Conservation (phyloP, 2,329 filamentous ascomycete genomes). For the Mollisiaceae sp. region DNA sequence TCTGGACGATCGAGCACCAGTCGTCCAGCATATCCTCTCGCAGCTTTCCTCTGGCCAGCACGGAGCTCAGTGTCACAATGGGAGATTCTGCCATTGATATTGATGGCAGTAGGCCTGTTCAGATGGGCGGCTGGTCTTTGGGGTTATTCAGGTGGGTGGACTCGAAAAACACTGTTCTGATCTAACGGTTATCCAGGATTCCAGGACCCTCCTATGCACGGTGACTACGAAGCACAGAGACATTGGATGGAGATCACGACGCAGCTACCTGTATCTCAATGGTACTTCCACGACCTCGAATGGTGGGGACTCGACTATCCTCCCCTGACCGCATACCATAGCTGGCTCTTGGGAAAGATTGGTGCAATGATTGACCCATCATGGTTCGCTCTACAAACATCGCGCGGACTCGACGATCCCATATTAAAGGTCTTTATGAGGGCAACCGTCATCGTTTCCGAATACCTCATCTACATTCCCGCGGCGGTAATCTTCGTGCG, state of each 20-base stretch:
- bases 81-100: slow-evolving; percentile 83
- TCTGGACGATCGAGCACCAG: slow-evolving; percentile 30
- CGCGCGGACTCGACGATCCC: slow-evolving; percentile 79
- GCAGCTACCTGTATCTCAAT: slow-evolving; percentile 86
- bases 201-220: slow-evolving; percentile 84
- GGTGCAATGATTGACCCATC: slow-evolving; percentile 77
- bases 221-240: slow-evolving; percentile 96
- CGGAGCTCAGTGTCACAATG: slow-evolving; percentile 86
- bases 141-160: slow-evolving; percentile 83
- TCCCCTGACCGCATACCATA: slow-evolving; percentile 96
- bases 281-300: slow-evolving; percentile 96
- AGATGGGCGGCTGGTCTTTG: slow-evolving; percentile 91
- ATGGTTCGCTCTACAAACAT: slow-evolving; percentile 88
- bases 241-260: slow-evolving; percentile 99
- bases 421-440: slow-evolving; percentile 94
- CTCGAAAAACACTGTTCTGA: background rate
- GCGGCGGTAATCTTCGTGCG: slow-evolving; percentile 85
- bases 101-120: slow-evolving; percentile 91
- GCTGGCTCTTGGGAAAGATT: slow-evolving; percentile 90
- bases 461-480: slow-evolving; percentile 89
- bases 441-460: slow-evolving; percentile 85
- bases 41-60: slow-evolving; percentile 93
- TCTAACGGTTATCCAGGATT: slow-evolving; percentile 60
- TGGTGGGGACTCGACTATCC: slow-evolving; percentile 99
- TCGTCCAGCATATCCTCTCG: slow-evolving; percentile 83